Evolutionary conservation across 352 stramenopile species (phyloP), one percentile per base, ranked within the genome.

Genomic region (Phytophthora sp.): DNA sequence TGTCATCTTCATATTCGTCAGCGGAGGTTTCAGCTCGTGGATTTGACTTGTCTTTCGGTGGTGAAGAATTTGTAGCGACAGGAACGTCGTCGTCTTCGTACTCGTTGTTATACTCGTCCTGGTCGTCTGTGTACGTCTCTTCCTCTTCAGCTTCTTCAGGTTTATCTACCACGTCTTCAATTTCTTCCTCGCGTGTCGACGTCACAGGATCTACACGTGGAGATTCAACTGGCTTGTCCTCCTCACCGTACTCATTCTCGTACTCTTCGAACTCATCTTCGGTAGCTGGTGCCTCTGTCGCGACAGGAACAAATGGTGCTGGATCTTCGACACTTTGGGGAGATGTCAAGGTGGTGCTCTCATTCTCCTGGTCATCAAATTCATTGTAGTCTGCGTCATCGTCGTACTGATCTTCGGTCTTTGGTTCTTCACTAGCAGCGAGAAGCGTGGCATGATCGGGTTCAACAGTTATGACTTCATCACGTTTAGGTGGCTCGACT

Each of bases 211-310:
- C 33, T 21, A 39, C 45, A 44, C 31, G 36, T 11, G 60, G 35
- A 51, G 63, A 33, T 13, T 57, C 56, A 8, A 18, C 30, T 2
- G 33, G 38, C n/a, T 46, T 55, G 24, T 58, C 54, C 24, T 64
- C 50, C 23, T 69, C 54, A 15, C 39, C 53, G 8, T 83, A 66
- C 9, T 82, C 74, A 20, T 78, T 67, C n/a, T 81, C 75, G 18
- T 82, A 86, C 15, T 86, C 81, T 39, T 90, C 82, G 38, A 86
- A 84, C 1, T 77, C 77, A 24, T 71, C 63, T 38, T 84, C 65
- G 18, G 58, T 54, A 24, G 62, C 26, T 41, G 50, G 39, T 42
- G 41, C 27, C 7, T 63, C 51, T 4, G 24, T 60, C 18, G 8
- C 35, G 45, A 38, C 38, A 55, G 29, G 30, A 23, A 27, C 30